A percentile compares a stretch with the other conserved stretches of the same genome.
phyloP scores from a whole-genome alignment of 495 filamentous ascomycete genomes.

The Choiromyces venosus region DNA sequence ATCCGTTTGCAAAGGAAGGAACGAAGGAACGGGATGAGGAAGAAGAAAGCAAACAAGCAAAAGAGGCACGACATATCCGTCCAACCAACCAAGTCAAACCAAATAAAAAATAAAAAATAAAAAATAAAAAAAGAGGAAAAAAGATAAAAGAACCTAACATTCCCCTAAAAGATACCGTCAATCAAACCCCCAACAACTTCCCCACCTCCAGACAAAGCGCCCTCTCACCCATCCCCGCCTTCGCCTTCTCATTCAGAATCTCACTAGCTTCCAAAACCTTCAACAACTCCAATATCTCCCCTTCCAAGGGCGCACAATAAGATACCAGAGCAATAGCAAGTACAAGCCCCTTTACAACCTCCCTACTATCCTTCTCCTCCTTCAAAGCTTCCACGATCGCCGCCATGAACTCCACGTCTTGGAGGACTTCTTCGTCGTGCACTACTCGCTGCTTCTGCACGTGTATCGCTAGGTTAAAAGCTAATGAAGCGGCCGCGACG shows the following conservation, averaged over 20 bases:
- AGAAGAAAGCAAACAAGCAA: no score
- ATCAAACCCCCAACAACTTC: slow-evolving; percentile 19
- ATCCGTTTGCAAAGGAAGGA: no score
- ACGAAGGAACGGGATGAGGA: no score
- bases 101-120: no score
- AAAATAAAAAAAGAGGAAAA: no score
- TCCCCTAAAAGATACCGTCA: neutral
- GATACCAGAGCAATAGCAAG: slow-evolving; percentile 66
- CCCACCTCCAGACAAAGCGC: slow-evolving; percentile 34
- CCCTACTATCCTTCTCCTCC: slow-evolving; percentile 59
- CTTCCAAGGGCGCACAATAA: slow-evolving; percentile 62
- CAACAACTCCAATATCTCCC: slow-evolving; percentile 59
- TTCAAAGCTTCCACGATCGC: slow-evolving; percentile 69
- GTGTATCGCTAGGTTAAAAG: slow-evolving; percentile 70
- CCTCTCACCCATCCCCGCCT: slow-evolving; percentile 18
- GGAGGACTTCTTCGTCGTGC: slow-evolving; percentile 56
- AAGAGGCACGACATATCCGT: no score
- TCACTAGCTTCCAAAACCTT: slow-evolving; percentile 27
- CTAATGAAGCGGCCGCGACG: slow-evolving; percentile 72
- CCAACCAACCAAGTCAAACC: neutral
- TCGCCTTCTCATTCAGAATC: slow-evolving; percentile 19
- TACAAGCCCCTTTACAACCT: slow-evolving; percentile 67
- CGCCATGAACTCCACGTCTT: slow-evolving; percentile 67
- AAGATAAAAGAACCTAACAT: neutral
- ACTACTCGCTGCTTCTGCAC: slow-evolving; percentile 61